Base-by-base conservation (phyloP, 148 eudicot species). In the Chenopodium berlandieri region DNA sequence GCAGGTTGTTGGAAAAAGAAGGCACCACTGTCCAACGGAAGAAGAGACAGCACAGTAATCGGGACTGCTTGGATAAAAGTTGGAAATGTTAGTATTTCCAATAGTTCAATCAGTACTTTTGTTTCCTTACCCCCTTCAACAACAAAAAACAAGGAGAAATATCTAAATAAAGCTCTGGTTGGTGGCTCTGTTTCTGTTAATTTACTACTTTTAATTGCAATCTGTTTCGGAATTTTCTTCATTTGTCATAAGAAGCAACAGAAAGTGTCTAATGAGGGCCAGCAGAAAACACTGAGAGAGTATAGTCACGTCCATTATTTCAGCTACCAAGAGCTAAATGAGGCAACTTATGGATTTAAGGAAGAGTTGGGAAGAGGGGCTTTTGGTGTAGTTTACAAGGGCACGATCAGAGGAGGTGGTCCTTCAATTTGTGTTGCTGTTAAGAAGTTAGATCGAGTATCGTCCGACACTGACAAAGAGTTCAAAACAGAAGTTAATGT, bases 321-420 rank as follows among this genome's bases (percentile, higher is more conserved):
- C 71, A 82, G 72, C 12, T 87, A 83, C 72, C 54, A 79, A 54
- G 88, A 87, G 81, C 92, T 90, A 2, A 83, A 7, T 22, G 80
- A 82, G 68, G 90, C 90, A 12, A 88, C 91, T 14, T 2, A 79
- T 70, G 91, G 85, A 56, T 89, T 90, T 74, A 85, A 77, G 19
- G 86, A 89, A 82, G 93, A 86, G 69, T 12, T 76, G 44, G 84
- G 75, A 37, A 68, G 84, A 37, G 84, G 84, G 4, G 46, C 80
- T 40, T 76, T 82, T 25, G 84, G 84, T 80, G 17, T 89, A 80
- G 93, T 89, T 23, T 87, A 87, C 83, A 90, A 86, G 83, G 93
- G 93, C 46, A 40, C 30, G 47, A 82, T 89, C 81, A 72, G 13
- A 22, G 34, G 81, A 17, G 44, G 50, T 56, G 70, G 75, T 67